Conservation (phyloP, 2,329 filamentous ascomycete genomes). For the Pseudocercospora ulei region DNA sequence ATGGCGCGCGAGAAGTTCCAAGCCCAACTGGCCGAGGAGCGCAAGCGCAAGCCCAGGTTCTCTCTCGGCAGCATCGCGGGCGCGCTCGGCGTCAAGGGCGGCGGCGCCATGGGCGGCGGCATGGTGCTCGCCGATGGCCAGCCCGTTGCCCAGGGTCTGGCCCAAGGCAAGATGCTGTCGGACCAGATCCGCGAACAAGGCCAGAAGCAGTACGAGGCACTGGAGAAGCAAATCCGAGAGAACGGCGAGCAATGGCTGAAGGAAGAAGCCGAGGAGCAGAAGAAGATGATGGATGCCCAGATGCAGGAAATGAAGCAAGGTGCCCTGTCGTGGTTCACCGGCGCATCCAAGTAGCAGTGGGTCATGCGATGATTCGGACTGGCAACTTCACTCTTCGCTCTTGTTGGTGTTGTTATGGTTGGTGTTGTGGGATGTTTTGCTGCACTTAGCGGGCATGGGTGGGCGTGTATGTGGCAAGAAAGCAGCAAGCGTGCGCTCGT, state of each 20-base stretch:
- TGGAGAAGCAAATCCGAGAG: conserved; percentile 84
- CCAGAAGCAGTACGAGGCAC: conserved; percentile 74
- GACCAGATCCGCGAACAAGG: conserved; percentile 89
- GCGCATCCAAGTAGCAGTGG: conserved; percentile 27
- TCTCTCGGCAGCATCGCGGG: conserved; percentile 52
- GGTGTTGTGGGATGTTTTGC: conserved; percentile 7
- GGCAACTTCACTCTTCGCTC: conserved; percentile 13
- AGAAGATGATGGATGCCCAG: conserved; percentile 79
- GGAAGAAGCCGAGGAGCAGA: conserved; percentile 79
- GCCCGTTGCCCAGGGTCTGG: conserved; percentile 63
- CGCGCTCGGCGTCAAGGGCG: conserved; percentile 70
- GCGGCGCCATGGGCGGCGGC: conserved; percentile 47
- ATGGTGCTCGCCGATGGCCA: conserved; percentile 45
- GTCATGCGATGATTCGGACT: background rate
- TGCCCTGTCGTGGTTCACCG: conserved; percentile 51
- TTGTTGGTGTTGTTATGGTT: conserved; percentile 7
- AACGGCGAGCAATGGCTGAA: conserved; percentile 94
- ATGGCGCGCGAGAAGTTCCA: conserved; percentile 77
- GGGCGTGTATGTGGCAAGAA: background rate
- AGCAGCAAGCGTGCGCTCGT: too few species aligned
- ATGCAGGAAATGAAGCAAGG: conserved; percentile 86
- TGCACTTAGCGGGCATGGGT: conserved; percentile 15
- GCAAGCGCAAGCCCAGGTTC: conserved; percentile 51
- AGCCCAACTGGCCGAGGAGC: conserved; percentile 61
- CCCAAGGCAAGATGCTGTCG: conserved; percentile 92